Evolutionary conservation across 176 grass and related monocot species (phyloP).

Genomic region (Bolboschoenus planiculmis): DNA sequence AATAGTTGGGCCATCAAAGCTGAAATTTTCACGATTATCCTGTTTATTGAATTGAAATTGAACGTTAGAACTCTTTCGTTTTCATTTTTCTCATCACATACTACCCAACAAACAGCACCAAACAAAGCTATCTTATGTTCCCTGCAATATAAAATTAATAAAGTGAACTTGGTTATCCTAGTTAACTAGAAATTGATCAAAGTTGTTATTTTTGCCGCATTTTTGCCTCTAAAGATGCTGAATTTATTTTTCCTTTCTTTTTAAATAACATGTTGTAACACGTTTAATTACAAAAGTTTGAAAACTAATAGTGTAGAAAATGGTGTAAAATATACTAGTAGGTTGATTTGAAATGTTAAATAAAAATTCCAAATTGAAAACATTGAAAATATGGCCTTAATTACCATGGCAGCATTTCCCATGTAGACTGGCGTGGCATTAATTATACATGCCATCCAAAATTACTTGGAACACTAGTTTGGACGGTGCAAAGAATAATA

Average conservation of each 20-base stretch:
- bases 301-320: too few species aligned
- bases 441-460: not conserved
- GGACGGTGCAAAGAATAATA: not conserved
- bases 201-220: not conserved
- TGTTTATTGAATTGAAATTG: too few species aligned
- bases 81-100: too few species aligned
- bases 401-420: not conserved
- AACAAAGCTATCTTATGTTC: too few species aligned
- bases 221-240: too few species aligned
- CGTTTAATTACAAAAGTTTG: not conserved
- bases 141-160: too few species aligned
- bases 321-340: too few species aligned
- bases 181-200: not conserved
- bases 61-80: too few species aligned
- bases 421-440: not conserved
- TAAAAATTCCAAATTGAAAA: not conserved
- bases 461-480: not conserved
- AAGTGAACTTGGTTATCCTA: too few species aligned
- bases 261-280: not conserved
- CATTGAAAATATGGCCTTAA: not conserved
- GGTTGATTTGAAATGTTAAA: not conserved
- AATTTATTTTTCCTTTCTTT: not conserved
- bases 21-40: too few species aligned
- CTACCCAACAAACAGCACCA: too few species aligned
- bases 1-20: too few species aligned